These are phyloP conservation scores for Sanghuangporus weigelae DNA, from an alignment of 1,284 basidiomycete species.

Conservation along the genomic window DNA sequence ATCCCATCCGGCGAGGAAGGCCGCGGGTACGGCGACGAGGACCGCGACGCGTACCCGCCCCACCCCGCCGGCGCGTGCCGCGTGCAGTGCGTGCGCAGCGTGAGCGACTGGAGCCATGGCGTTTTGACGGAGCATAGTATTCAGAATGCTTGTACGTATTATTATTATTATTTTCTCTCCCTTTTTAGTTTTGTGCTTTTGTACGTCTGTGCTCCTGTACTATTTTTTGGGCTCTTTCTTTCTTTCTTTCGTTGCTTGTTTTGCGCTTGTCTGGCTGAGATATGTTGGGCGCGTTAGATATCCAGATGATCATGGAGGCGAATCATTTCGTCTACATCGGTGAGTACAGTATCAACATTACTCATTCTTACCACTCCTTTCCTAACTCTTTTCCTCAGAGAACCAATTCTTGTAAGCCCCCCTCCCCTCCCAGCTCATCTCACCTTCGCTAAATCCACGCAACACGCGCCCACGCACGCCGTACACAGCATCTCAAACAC, in stretches of 20 bases:
- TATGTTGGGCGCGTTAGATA: conserved; percentile 40
- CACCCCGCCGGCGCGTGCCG: conserved; percentile 47
- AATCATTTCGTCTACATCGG: conserved; percentile 89
- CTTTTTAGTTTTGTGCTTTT: background rate
- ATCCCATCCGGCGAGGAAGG: conserved; percentile 28
- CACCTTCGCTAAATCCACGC: background rate
- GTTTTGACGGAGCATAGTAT: conserved; percentile 82
- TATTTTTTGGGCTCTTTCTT: background rate
- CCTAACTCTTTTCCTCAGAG: conserved; percentile 39
- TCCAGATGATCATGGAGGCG: conserved; percentile 77
- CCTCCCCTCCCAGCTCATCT: background rate
- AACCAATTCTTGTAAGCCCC: conserved; percentile 88
- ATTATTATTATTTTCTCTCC: background rate
- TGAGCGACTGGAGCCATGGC: conserved; percentile 90
- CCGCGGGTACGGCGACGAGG: conserved; percentile 22
- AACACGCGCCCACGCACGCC: too few species aligned
- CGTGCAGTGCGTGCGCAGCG: conserved; percentile 78
- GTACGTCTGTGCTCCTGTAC: too few species aligned
- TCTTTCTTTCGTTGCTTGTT: background rate
- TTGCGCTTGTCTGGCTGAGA: background rate
- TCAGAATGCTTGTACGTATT: conserved; percentile 74
- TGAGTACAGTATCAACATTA: conserved; percentile 24
- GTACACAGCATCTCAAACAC: conserved; percentile 69
- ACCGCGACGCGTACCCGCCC: conserved; percentile 31
- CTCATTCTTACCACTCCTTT: background rate